Percentiles rank a stretch among this genome's conserved stretches.
phyloP scores from a whole-genome alignment of 495 filamentous ascomycete species.

The Friedmanniomyces simplex region DNA sequence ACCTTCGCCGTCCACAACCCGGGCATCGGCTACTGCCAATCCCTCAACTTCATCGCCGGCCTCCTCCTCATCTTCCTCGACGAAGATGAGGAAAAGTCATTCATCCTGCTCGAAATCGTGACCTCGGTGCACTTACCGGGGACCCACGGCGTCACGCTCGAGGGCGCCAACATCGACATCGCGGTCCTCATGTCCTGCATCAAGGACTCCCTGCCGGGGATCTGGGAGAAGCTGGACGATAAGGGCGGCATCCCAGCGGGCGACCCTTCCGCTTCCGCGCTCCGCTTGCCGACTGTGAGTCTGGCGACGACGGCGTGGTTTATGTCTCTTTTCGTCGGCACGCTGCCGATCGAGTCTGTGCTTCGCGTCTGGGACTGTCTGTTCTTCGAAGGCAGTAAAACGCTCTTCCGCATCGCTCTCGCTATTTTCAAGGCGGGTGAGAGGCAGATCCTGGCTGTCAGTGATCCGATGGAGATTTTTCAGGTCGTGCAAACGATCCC shows the following conservation, averaged over 20 bases:
- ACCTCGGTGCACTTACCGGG: conserved; percentile 80
- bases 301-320: conserved; percentile 96
- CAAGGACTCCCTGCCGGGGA: conserved; percentile 68
- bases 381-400: conserved; percentile 92
- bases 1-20: conserved; percentile 87
- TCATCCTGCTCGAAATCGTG: conserved; percentile 90
- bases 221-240: conserved; percentile 82
- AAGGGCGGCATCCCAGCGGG: conserved; percentile 43
- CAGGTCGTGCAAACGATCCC: conserved; percentile 90
- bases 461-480: conserved; percentile 91
- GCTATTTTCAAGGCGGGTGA: conserved; percentile 91
- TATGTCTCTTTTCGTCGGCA: conserved; percentile 93
- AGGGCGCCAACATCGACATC: conserved; percentile 89
- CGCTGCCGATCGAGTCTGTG: conserved; percentile 78
- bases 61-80: conserved; percentile 86
- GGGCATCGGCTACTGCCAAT: conserved; percentile 89
- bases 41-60: conserved; percentile 93
- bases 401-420: conserved; percentile 86
- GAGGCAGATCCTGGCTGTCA: conserved; percentile 63
- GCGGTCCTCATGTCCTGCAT: conserved; percentile 83
- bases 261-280: conserved; percentile 29
- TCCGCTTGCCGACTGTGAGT: conserved; percentile 76
- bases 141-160: conserved; percentile 83
- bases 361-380: conserved; percentile 91
- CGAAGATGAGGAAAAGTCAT: conserved; percentile 68